Conservation (phyloP, 352 stramenopile species). For the Globisporangium parvum region DNA sequence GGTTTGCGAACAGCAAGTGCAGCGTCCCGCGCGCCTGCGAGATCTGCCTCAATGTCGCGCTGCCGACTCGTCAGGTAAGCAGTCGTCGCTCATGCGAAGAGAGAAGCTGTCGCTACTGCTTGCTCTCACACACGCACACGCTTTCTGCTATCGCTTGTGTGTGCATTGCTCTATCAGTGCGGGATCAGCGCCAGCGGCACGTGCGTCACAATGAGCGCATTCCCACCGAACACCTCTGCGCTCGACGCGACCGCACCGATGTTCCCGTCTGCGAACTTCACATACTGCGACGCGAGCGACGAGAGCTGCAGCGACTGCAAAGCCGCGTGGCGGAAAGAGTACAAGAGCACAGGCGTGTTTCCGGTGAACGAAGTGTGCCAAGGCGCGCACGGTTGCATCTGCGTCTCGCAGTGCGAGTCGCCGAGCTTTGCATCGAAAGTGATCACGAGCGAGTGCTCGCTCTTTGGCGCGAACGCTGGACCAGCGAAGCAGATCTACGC, state of each 20-base stretch:
- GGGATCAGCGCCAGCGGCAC: slow-evolving; percentile 2
- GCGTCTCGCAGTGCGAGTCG: slow-evolving; percentile 13
- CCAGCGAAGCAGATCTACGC: slow-evolving; percentile 5
- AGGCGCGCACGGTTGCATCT: slow-evolving; percentile 19
- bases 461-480: slow-evolving; percentile 1
- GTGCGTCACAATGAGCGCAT: slow-evolving; percentile 1
- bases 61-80: slow-evolving; percentile 2
- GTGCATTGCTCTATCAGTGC: not conserved
- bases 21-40: slow-evolving; percentile 9
- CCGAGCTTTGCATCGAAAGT: slow-evolving; percentile 9
- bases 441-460: slow-evolving; percentile 13
- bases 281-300: slow-evolving; percentile 24
- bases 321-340: slow-evolving; percentile 18
- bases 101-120: not conserved
- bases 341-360: slow-evolving; percentile 10
- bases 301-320: slow-evolving; percentile 18
- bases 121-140: too few relatives aligned
- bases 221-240: not conserved
- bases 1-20: slow-evolving; percentile 8
- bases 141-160: not conserved
- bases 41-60: slow-evolving; percentile 6
- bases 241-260: slow-evolving; percentile 8
- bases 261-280: slow-evolving; percentile 25
- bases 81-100: not conserved
- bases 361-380: slow-evolving; percentile 4